Evolutionary conservation across 2,329 filamentous ascomycete species (phyloP).

Genomic region (Sporothrix brunneoviolacea): DNA sequence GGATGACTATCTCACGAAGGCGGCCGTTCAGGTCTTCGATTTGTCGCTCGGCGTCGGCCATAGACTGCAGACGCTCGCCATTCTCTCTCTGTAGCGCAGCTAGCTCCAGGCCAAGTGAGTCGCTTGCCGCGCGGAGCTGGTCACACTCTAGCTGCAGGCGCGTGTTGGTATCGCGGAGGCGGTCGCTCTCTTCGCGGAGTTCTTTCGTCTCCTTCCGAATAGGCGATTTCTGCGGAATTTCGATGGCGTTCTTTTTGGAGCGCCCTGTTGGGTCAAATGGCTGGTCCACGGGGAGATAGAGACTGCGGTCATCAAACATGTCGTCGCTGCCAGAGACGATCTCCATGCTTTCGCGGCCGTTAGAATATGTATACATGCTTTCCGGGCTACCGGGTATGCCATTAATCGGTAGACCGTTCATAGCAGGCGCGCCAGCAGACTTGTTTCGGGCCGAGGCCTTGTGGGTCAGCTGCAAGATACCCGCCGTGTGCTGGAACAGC

Average conservation of each 20-base stretch:
- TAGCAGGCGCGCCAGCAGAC: conserved; percentile 30
- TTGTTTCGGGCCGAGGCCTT: conserved; percentile 48
- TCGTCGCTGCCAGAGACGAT: conserved; percentile 44
- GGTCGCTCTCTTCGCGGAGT: conserved; percentile 38
- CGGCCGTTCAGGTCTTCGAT: conserved; percentile 62
- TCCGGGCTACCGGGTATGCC: conserved; percentile 69
- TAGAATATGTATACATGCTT: conserved; percentile 64
- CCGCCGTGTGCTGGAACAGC: conserved; percentile 84
- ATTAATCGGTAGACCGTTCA: conserved; percentile 37
- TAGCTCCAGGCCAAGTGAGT: conserved; percentile 30
- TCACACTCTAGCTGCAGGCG: conserved; percentile 26
- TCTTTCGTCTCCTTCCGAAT: conserved; percentile 47
- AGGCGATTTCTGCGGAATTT: conserved; percentile 53
- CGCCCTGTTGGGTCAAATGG: conserved; percentile 40
- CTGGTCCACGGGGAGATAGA: conserved; percentile 64
- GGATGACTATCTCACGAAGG: conserved; percentile 60
- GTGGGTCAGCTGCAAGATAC: conserved; percentile 85
- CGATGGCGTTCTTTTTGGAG: conserved; percentile 35
- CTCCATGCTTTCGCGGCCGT: conserved; percentile 53
- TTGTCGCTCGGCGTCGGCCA: conserved; percentile 57
- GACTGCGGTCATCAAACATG: conserved; percentile 69
- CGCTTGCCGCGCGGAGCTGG: conserved; percentile 27
- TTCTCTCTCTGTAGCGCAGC: conserved; percentile 30
- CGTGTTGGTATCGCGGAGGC: conserved; percentile 9
- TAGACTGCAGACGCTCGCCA: conserved; percentile 38